Conservation (phyloP, 306 rosid genomes). For the Echinosophora koreensis region DNA sequence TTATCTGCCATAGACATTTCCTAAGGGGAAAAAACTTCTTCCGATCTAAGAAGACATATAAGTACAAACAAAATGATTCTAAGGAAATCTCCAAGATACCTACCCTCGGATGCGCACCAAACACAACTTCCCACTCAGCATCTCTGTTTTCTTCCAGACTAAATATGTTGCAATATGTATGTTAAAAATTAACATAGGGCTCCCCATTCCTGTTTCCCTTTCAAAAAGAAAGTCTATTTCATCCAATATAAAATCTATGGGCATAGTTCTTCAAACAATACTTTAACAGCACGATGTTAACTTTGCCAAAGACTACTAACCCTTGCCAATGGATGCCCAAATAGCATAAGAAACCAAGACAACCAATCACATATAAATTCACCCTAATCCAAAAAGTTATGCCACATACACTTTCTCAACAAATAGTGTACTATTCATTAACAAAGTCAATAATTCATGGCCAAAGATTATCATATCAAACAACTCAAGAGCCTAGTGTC, state of each 20-base stretch:
- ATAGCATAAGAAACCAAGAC: background rate
- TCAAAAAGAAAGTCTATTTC: background rate
- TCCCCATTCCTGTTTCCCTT: background rate
- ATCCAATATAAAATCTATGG: conserved; percentile 6
- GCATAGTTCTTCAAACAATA: conserved; percentile 15
- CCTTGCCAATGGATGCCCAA: background rate
- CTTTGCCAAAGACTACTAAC: background rate
- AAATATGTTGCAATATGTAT: conserved; percentile 14
- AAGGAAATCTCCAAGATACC: background rate
- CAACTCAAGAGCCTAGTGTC: background rate
- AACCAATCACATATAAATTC: background rate
- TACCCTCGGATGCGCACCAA: background rate
- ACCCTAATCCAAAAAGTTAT: background rate
- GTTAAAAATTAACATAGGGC: background rate
- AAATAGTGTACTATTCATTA: conserved; percentile 6
- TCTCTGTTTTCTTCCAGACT: background rate
- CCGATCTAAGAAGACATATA: conserved; percentile 7
- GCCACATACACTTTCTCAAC: background rate
- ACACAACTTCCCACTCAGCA: conserved; percentile 4
- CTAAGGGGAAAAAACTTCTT: background rate
- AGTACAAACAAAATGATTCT: background rate
- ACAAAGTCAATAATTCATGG: conserved; percentile 31
- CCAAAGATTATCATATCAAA: background rate
- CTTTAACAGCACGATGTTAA: background rate
- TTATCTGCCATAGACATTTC: background rate